Conservation (phyloP, 2,329 filamentous ascomycete species). For the Trichoderma semiorbis region DNA sequence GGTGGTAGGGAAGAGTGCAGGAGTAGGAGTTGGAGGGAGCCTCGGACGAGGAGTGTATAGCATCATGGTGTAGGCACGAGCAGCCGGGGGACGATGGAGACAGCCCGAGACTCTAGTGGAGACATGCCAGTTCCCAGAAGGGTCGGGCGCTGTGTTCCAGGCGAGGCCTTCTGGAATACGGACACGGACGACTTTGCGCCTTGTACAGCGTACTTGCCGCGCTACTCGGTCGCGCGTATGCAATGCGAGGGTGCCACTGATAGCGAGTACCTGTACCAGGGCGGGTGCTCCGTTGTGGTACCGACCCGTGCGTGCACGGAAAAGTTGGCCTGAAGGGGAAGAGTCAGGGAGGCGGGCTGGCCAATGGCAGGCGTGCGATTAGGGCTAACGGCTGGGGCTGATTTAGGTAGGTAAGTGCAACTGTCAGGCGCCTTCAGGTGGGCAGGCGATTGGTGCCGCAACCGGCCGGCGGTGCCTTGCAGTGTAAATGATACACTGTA, state of each 20-base stretch:
- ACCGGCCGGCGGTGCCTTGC: slow-evolving; percentile 16
- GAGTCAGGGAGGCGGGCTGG: not conserved
- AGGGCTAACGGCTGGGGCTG: slow-evolving; percentile 14
- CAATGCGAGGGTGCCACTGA: not conserved
- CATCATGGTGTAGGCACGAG: slow-evolving; percentile 17
- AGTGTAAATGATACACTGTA: not conserved
- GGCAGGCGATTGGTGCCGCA: slow-evolving; percentile 4
- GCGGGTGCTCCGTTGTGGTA: not conserved
- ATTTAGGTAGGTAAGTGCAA: not conserved
- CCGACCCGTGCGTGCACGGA: not conserved
- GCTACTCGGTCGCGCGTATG: not conserved
- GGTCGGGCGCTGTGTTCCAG: slow-evolving; percentile 1
- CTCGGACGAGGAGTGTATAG: slow-evolving; percentile 9
- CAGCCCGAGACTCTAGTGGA: slow-evolving; percentile 11
- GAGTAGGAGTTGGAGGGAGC: slow-evolving; percentile 14
- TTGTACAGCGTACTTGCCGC: not conserved
- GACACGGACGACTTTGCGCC: not conserved
- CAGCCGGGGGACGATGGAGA: slow-evolving; percentile 6
- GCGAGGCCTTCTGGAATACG: slow-evolving; percentile 16
- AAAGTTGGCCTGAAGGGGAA: not conserved
- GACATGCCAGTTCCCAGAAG: slow-evolving; percentile 15
- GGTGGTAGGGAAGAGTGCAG: not conserved
- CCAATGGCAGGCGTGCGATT: slow-evolving; percentile 16
- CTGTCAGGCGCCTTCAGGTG: slow-evolving; percentile 10
- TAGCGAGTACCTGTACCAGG: not conserved